These are phyloP conservation scores for Wallacemonas sp. DNA, from an alignment of 208 protist genomes.

Conservation along the genomic window DNA sequence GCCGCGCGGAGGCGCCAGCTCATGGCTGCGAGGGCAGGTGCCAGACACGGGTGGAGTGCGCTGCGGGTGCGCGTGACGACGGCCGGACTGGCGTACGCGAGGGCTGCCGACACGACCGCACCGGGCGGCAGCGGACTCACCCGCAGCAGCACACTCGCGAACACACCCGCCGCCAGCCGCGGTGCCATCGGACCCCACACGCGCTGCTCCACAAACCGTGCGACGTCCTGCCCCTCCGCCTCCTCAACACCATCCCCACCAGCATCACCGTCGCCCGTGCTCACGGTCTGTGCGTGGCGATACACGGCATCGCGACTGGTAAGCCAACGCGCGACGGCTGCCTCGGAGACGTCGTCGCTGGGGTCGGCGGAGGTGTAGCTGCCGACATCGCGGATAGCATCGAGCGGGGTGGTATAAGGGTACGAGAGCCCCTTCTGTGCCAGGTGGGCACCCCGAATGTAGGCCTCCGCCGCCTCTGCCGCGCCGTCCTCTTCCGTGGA, in stretches of 20 bases:
- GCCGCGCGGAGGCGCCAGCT: conserved; percentile 5
- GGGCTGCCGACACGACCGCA: not conserved
- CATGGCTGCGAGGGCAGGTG: conserved; percentile 13
- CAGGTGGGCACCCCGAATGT: conserved; percentile 16
- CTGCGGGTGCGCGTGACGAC: not conserved
- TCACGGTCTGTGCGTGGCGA: not conserved
- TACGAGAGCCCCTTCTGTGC: conserved; percentile 26
- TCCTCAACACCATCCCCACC: no score
- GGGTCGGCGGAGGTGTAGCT: not conserved
- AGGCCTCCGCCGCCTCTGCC: conserved; percentile 12
- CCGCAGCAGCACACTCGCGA: conserved; percentile 2
- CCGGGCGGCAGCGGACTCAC: not conserved
- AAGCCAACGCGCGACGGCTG: not conserved
- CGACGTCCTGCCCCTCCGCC: no score
- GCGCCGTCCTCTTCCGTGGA: not conserved
- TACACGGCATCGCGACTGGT: conserved; percentile 10
- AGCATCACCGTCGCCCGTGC: no score
- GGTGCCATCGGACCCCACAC: conserved; percentile 6
- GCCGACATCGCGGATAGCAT: not conserved
- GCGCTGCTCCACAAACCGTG: conserved; percentile 4
- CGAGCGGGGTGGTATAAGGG: not conserved
- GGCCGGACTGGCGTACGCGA: not conserved
- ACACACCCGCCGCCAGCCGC: not conserved
- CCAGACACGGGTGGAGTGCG: conserved; percentile 7
- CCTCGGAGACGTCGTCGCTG: not conserved